Percentiles rank a stretch among this genome's conserved stretches.
phyloP scores from a whole-genome alignment of 2,329 filamentous ascomycete species.

The Diplodia corticola region DNA sequence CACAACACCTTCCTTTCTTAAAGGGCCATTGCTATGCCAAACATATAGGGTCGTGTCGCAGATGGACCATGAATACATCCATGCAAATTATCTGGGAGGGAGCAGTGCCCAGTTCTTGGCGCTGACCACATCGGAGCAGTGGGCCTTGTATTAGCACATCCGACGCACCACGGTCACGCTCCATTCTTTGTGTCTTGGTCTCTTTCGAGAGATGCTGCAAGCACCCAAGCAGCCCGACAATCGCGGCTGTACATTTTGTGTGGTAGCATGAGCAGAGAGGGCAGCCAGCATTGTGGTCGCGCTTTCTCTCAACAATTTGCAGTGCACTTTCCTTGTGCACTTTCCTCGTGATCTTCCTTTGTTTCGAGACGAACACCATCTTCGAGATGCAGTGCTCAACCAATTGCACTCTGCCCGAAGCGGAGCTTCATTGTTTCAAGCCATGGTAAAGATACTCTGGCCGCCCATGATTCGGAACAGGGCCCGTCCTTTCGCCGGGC shows the following conservation, averaged over 20 bases:
- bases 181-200: neutral
- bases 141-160: neutral
- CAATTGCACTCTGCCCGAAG: neutral
- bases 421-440: neutral
- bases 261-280: neutral
- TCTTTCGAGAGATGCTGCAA: neutral
- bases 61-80: neutral
- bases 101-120: neutral
- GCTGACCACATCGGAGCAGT: neutral
- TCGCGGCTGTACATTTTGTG: too few relatives aligned
- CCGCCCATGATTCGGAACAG: neutral
- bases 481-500: neutral
- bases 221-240: neutral
- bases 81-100: neutral
- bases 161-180: neutral
- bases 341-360: neutral
- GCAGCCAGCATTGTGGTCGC: neutral
- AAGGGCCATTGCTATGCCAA: neutral
- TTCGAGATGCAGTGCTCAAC: neutral
- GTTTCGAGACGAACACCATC: neutral
- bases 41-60: neutral
- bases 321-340: neutral
- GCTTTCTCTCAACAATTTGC: neutral
- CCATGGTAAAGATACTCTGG: slow-evolving; percentile 8
- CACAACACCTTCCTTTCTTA: neutral